These are phyloP conservation scores for Cryphonectria parasitica DNA, from an alignment of 2,329 filamentous ascomycete species.

Conservation along the genomic window DNA sequence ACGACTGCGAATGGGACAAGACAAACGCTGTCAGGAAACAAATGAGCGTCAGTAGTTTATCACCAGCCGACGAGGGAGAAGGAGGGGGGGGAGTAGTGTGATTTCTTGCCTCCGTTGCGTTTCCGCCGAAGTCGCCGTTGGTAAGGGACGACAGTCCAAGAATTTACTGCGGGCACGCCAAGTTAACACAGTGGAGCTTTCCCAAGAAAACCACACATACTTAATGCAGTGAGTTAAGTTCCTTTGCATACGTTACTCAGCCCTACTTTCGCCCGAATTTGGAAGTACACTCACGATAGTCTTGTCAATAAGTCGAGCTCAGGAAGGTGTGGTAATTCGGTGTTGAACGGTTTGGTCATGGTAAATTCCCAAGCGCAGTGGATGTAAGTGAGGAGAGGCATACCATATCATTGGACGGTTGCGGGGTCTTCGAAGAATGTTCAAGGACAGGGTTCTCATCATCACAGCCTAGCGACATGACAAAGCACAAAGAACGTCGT, in stretches of 20 bases:
- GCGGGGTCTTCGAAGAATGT: neutral
- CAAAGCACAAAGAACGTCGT: neutral
- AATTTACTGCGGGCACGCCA: neutral
- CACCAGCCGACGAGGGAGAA: no score
- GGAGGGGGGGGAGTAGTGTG: neutral
- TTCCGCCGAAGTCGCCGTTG: neutral
- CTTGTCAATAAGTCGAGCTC: neutral
- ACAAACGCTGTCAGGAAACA: neutral
- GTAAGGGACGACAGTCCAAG: neutral
- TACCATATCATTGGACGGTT: neutral
- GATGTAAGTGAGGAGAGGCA: neutral
- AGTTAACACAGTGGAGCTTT: neutral
- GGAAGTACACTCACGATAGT: neutral
- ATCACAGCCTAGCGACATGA: neutral
- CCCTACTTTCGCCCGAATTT: neutral
- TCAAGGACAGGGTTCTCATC: neutral
- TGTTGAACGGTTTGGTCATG: no score
- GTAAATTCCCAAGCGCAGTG: neutral
- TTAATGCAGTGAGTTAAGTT: neutral
- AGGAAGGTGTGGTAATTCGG: neutral
- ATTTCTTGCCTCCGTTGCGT: neutral
- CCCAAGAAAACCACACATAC: neutral
- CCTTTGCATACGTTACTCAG: neutral
- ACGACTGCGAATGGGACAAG: neutral
- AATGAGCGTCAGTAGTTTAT: neutral